phyloP scores from a whole-genome alignment of 345 rosid genomes.

The Linum lewisii region DNA sequence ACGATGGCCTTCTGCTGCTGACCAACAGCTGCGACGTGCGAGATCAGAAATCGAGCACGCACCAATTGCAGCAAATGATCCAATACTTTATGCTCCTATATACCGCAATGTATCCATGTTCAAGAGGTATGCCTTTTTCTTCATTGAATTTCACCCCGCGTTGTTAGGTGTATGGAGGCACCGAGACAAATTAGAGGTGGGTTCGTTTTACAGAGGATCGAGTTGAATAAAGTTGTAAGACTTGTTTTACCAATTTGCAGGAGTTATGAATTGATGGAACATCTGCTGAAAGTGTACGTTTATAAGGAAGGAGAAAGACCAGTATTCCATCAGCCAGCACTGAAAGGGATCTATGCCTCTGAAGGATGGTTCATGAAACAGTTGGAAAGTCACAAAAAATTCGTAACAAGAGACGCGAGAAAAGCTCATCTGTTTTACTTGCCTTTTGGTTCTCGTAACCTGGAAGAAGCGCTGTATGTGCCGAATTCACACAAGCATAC shows the following conservation, averaged over 20 bases:
- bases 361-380: conserved; percentile 99
- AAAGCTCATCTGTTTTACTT: conserved; percentile 85
- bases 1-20: conserved; percentile 49
- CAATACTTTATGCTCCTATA: conserved; percentile 50
- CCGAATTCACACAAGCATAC: conserved; percentile 54
- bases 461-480: conserved; percentile 65
- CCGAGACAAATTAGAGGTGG: not conserved
- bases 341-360: conserved; percentile 88
- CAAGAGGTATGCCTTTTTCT: conserved; percentile 38
- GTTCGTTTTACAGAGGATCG: not conserved
- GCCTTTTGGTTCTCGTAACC: conserved; percentile 79
- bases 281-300: conserved; percentile 63
- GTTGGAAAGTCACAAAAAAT: conserved; percentile 52
- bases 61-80: conserved; percentile 36
- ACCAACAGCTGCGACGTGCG: conserved; percentile 41
- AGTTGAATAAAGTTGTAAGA: not conserved
- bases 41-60: conserved; percentile 65
- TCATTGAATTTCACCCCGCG: not conserved
- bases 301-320: conserved; percentile 86
- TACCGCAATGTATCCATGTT: conserved; percentile 69
- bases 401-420: conserved; percentile 47
- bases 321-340: conserved; percentile 54
- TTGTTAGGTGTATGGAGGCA: no score
- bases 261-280: conserved; percentile 94
- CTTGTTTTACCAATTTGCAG: conserved; percentile 28